Evolutionary conservation across 192 early-diverging fungal genomes (phyloP), one percentile per base, ranked within the genome.

Genomic region (Mortierella antarctica): DNA sequence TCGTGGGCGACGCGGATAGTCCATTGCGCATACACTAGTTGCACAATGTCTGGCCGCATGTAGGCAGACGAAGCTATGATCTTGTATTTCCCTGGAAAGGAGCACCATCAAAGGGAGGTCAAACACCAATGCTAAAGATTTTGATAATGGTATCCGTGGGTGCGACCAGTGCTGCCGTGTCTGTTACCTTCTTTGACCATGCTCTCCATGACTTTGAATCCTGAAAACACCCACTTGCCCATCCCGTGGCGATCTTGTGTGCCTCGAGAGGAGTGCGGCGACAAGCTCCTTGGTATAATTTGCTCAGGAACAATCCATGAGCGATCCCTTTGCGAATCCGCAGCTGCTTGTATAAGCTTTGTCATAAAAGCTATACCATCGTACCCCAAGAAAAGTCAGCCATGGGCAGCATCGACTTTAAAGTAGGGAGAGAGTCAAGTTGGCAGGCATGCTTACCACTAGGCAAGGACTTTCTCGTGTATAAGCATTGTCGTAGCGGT

Each of bases 11-110:
- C 46, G 21, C 69, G 68, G 13, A 71, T 71, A 4, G 68, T 71
- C 75, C 68, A 71, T 14, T 79, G 75, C 6, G 75, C 58, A 47
- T 79, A 79, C 11, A 79, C 45, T 15, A 79, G 46, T 5, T 49
- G 21, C 4, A 69, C 50, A 48, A 71, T 52, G 47, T 79, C 75
- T 5, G 56, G 75, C 18, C 75, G 57, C 45, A 69, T 65, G 50
- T 57, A 79, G 9, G 68, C 75, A 3, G 52, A 8, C 2, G 75
- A 13, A 18, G 66, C 71, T n/a, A 79, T 71, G n/a, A 57, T 62
- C 44, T 67, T 79, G 64, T 71, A 67, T 39, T 56, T 61, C 42
- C 75, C 75, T 79, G 59, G 1, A 18, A 9, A 12, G 11, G 1
- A 67, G 31, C 5, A 12, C 14, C 23, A 49, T 7, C 0, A 60